Evolutionary conservation across 1,284 basidiomycete species (phyloP), one percentile per base, ranked within the genome.

Genomic region (Abortiporus biennis): DNA sequence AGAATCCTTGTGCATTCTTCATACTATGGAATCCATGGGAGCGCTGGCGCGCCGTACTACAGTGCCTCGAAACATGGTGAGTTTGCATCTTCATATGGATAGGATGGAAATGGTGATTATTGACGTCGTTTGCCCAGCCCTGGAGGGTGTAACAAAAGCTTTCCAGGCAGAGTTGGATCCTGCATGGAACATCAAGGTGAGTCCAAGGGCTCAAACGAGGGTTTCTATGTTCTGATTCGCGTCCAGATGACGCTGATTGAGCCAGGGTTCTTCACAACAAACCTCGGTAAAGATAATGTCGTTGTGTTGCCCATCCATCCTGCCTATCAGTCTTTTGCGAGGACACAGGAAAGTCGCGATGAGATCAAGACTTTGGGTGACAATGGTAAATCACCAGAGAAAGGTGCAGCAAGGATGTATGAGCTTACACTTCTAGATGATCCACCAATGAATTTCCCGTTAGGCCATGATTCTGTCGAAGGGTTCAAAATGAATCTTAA

Each of bases 1-100:
- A 48, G 55, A 6, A 47, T 69, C 6, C 27, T 68, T 13, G 57
- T 63, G 25, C 47, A 58, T 8, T 57, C 55, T 23, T 65, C 63
- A 0, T 38, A 50, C 0, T 36, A 44, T 2, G 66, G 62, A 5
- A 34, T 63, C 13, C 29, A 39, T 11, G 51, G 53, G 1, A 36
- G 44, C 11, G 47, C 58, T 3, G 50, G 46, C 4, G 36, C 55
- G 12, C 58, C 55, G 3, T 59, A 54, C 31, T 68, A 68, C 47
- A 45, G 47, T 27, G 61, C 66, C 2, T 49, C 48, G 1, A 59
- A 59, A 23, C 41, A 49, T 36, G 59, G 59, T 64, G 27, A 9
- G 27, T 29, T 8, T 29, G 8, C n/a, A 8, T 29, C 8, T n/a
- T 8, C 27, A 29, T 29, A 29, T 29, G 8, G 9, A n/a, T 8